These are phyloP conservation scores for Pyrenochaeta sp. DNA, from an alignment of 2,329 filamentous ascomycete genomes.

Conservation along the genomic window DNA sequence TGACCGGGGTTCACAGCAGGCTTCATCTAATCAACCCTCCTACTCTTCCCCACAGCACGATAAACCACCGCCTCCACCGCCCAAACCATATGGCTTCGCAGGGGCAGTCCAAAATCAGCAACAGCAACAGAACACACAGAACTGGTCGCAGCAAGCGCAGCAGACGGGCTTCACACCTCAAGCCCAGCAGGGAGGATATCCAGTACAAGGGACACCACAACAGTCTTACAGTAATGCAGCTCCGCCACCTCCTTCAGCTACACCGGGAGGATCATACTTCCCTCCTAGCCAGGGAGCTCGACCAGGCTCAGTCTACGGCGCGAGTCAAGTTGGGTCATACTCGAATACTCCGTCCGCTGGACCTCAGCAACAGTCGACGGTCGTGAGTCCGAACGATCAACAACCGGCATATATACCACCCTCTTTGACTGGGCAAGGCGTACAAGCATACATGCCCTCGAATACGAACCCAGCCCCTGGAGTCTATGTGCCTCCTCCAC, in stretches of 20 bases:
- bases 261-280: constrained; percentile 44
- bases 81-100: constrained; percentile 46
- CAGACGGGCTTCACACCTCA: constrained; percentile 29
- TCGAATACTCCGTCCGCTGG: constrained; percentile 27
- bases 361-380: constrained; percentile 30
- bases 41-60: constrained; percentile 39
- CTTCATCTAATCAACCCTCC: constrained; percentile 16
- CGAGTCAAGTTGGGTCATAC: constrained; percentile 27
- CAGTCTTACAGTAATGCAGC: constrained; percentile 39
- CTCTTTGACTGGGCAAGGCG: constrained; percentile 43
- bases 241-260: constrained; percentile 40
- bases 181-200: constrained; percentile 38
- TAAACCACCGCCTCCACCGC: constrained; percentile 47
- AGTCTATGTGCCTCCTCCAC: constrained; percentile 47
- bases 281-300: constrained; percentile 35
- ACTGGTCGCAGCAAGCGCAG: constrained; percentile 31
- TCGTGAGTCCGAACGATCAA: constrained; percentile 44
- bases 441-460: constrained; percentile 43
- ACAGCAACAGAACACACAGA: constrained; percentile 18
- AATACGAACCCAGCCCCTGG: constrained; percentile 48
- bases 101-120: constrained; percentile 34
- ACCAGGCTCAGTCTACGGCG: constrained; percentile 42
- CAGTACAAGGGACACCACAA: constrained; percentile 25
- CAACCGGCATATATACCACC: constrained; percentile 45
- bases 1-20: constrained; percentile 1